Percentiles rank a stretch among this genome's conserved stretches.
Conservation (phyloP, 2,329 filamentous ascomycete species). For the Colletotrichum sp. region DNA sequence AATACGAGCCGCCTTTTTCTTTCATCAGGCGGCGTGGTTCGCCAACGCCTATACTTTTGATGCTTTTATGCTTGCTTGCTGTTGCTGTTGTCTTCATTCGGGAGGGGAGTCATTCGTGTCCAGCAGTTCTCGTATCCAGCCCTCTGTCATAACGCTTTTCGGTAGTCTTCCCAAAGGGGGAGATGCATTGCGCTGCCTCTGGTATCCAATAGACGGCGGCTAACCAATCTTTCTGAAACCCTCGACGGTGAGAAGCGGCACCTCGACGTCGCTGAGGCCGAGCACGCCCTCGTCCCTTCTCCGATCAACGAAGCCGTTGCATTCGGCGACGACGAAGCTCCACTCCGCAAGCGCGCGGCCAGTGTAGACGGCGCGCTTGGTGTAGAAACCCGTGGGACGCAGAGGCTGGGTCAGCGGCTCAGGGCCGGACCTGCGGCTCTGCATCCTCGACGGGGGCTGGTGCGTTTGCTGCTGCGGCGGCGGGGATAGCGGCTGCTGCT, state of each 20-base stretch:
- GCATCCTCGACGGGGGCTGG: conserved; percentile 24
- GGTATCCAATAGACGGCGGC: not conserved
- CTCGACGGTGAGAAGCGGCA: conserved; percentile 45
- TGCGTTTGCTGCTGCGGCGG: not conserved
- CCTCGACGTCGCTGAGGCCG: conserved; percentile 69
- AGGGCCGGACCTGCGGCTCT: conserved; percentile 17
- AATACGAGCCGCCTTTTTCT: not conserved
- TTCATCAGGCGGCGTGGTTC: not conserved
- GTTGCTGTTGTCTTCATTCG: not conserved
- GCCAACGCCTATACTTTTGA: not conserved
- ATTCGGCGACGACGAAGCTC: conserved; percentile 76
- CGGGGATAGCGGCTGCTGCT: conserved; percentile 25
- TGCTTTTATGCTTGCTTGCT: not conserved
- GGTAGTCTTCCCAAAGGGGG: not conserved
- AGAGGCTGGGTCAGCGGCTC: conserved; percentile 46
- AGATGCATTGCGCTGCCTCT: not conserved
- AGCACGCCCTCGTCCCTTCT: conserved; percentile 76
- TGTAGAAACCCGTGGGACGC: conserved; percentile 50
- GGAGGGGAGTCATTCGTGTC: not conserved
- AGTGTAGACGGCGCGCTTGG: conserved; percentile 61
- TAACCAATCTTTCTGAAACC: conserved; percentile 37
- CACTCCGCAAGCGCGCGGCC: conserved; percentile 81
- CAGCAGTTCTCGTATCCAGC: not conserved
- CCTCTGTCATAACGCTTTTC: not conserved
- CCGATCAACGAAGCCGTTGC: conserved; percentile 81